Base-by-base conservation (phyloP, 371 early-diverging fungal species). In the Syncephalis plumigaleata region DNA sequence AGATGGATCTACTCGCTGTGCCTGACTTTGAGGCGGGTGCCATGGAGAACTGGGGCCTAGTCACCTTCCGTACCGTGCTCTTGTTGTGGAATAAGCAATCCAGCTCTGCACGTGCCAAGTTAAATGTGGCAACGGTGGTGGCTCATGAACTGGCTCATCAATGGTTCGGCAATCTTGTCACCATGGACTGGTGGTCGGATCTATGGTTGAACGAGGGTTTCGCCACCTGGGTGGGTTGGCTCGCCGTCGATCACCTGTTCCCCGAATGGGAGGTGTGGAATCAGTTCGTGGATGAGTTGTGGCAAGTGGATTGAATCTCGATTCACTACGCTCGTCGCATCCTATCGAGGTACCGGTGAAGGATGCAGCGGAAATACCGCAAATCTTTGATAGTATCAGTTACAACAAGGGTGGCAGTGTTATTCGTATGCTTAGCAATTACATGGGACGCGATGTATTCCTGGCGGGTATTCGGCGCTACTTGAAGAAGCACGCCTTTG, bases 181-280 rank as follows among this genome's bases (percentile, higher is more conserved):
- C 91, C n/a, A 81, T 81, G 80, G 60, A 63, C 23, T 68, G 64
- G 64, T 94, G 92, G 95, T 69, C 71, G 49, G 84, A 91, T 52
- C 71, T 96, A 31, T 96, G 93, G 91, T 73, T 97, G 36, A 93
- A 94, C 66, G 98, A 97, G 66, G 95, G 95, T 16, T 97, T 93
- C 66, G 98, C 94, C 11, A 92, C 93, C 0, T 91, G 86, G 71
- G 82, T 90, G 13, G 91, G 88, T 13, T 74, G 74, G 58, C 66
- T 86, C 52, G 88, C 86, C 20, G 72, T 80, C 23, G 80, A 85
- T 52, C 63, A 81, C 45, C 51, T 90, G 23, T 83, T 77, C 58
- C 85, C 86, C 4, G 75, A 64, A 43, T 86, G 86, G 84, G 66
- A 80, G 43, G 58, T 80, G 22, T 88, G 85, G 83, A 77, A 73